Conservation (phyloP, 2,329 filamentous ascomycete species). For the Monilinia polystroma region DNA sequence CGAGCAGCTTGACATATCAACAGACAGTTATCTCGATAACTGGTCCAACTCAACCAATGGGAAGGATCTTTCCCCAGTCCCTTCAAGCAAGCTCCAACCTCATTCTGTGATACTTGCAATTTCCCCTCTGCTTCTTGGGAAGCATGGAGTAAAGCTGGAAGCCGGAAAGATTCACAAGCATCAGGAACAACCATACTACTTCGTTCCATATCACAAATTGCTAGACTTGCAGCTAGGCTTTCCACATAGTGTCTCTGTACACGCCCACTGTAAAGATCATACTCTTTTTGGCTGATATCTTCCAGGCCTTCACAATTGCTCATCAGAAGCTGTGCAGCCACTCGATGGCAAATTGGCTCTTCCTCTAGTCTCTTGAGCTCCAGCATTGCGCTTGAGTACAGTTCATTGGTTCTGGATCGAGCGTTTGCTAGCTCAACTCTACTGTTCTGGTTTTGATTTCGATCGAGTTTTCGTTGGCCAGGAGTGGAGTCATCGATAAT, state of each 20-base stretch:
- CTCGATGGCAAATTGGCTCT: conserved; percentile 39
- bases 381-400: conserved; percentile 40
- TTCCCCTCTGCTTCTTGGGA: conserved; percentile 40
- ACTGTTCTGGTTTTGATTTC: conserved; percentile 18
- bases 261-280: conserved; percentile 36
- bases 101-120: conserved; percentile 33
- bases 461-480: neutral
- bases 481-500: conserved; percentile 11
- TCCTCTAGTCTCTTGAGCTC: conserved; percentile 38
- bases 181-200: conserved; percentile 51
- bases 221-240: conserved; percentile 60
- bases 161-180: conserved; percentile 49
- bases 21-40: conserved; percentile 58
- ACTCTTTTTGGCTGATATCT: conserved; percentile 34
- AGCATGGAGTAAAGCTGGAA: conserved; percentile 39
- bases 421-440: conserved; percentile 31
- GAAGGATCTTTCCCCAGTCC: conserved; percentile 54
- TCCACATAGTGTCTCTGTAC: conserved; percentile 50
- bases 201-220: conserved; percentile 60
- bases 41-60: conserved; percentile 65
- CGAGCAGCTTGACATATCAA: conserved; percentile 62
- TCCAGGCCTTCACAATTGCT: conserved; percentile 40
- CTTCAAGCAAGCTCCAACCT: conserved; percentile 51
- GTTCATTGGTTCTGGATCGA: conserved; percentile 31
- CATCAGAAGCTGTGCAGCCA: conserved; percentile 40